phyloP scores from a whole-genome alignment of 441 rosid genomes.

The Euphorbia corollata region DNA sequence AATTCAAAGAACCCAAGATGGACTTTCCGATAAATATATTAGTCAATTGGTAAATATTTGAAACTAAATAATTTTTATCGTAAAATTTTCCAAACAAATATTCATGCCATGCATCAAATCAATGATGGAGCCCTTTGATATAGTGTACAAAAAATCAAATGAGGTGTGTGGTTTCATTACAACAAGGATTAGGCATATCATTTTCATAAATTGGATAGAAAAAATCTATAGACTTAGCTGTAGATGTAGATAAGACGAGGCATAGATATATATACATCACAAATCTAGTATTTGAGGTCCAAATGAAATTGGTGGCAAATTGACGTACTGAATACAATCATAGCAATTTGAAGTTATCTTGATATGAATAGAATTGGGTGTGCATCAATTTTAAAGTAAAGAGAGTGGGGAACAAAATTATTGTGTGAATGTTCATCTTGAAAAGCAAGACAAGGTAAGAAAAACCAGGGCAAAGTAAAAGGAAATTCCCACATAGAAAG shows the following conservation, averaged over 20 bases:
- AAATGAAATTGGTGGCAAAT: no score
- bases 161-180: neutral
- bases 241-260: no score
- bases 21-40: no score
- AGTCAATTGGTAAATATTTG: no score
- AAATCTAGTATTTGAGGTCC: slow-evolving; percentile 13
- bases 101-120: slow-evolving; percentile 10
- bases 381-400: slow-evolving; percentile 12
- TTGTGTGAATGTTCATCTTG: slow-evolving; percentile 28
- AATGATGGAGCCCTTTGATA: slow-evolving; percentile 19
- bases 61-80: no score
- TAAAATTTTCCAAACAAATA: neutral
- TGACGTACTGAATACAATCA: neutral
- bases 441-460: slow-evolving; percentile 19
- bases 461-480: neutral
- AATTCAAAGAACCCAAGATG: no score
- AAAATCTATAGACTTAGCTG: no score
- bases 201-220: no score
- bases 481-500: no score
- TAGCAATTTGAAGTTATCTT: neutral
- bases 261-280: neutral
- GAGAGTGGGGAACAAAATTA: slow-evolving; percentile 34
- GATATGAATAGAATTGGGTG: slow-evolving; percentile 15
- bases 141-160: neutral
- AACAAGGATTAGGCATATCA: slow-evolving; percentile 2